A percentile compares a stretch with the other conserved stretches of the same genome.
Conservation (phyloP, 148 eudicot genomes). For the Camellia sinensis region DNA sequence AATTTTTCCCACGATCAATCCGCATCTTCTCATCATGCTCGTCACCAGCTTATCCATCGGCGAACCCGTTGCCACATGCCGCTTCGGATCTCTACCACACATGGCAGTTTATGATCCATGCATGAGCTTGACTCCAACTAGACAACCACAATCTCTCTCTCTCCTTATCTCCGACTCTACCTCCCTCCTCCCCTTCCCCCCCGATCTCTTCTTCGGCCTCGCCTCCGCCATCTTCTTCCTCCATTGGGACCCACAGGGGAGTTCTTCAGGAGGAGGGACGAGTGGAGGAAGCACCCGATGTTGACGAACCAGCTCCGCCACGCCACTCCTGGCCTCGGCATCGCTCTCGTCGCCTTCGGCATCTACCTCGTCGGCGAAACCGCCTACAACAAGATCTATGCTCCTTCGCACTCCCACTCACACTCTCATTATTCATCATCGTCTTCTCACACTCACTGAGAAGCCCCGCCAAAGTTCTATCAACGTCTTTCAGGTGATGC, state of each 20-base stretch:
- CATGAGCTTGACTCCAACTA: no score
- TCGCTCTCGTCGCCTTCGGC: constrained; percentile 76
- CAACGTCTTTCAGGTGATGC: constrained; percentile 1
- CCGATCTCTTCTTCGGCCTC: no score
- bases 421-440: constrained; percentile 30
- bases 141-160: no score
- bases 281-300: constrained; percentile 52
- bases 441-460: constrained; percentile 13
- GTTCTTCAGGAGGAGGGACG: constrained; percentile 56
- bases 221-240: no score
- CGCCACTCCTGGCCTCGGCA: constrained; percentile 82
- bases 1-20: no score
- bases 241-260: constrained; percentile 21
- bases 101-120: no score
- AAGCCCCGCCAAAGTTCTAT: background rate
- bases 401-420: constrained; percentile 29
- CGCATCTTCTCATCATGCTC: no score
- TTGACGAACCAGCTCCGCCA: constrained; percentile 77
- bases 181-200: no score
- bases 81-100: no score
- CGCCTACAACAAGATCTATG: constrained; percentile 21
- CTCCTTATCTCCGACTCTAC: no score
- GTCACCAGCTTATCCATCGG: no score
- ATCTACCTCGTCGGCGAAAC: constrained; percentile 17
- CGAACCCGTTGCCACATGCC: no score